Evolutionary conservation across 306 rosid species (phyloP), one percentile per base, ranked within the genome.

Genomic region (barrel medic (Medicago truncatula)): DNA sequence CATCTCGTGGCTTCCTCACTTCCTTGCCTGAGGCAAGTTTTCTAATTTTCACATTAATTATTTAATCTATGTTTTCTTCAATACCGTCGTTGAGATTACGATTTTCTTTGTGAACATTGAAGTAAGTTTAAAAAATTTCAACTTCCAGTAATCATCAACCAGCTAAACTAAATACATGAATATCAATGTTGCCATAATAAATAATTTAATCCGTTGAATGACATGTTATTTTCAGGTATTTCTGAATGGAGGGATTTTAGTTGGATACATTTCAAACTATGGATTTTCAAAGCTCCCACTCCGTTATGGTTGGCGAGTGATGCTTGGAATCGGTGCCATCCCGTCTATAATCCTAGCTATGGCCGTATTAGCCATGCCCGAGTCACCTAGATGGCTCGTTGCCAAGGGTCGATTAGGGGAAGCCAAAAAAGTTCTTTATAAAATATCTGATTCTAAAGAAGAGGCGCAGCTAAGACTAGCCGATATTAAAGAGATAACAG

Each of bases 341-440:
- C 97, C 97, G 1, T 69, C 97, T 0, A 66, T 86, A 11, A 9
- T 85, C 4, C 75, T 92, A 7, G 85, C 85, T 1, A 1, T 81
- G 0, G 92, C 84, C 1, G 91, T 84, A 44, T 15, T 92, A 18
- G 80, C 75, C 68, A 92, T 92, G 97, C 97, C 97, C 0, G 97
- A 92, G 81, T 92, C 97, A 1, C 97, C 97, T 0, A 80, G 96
- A 3, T 92, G 97, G 96, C 93, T 92, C 1, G 89, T 92, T 18
- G 80, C 87, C 66, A 87, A 83, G 6, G 97, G 97, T 21, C 89
- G 93, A 1, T 78, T 92, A 21, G 92, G 82, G 0, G 96, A 87
- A 5, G 93, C 96, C 28, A 73, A 25, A 61, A 54, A 15, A 7
- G 84, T 92, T 70, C 90, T 92, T 18, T 43, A 81, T 78, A 87